Conservation (phyloP, 768 basidiomycete species). For the Lentinus tigrinus region DNA sequence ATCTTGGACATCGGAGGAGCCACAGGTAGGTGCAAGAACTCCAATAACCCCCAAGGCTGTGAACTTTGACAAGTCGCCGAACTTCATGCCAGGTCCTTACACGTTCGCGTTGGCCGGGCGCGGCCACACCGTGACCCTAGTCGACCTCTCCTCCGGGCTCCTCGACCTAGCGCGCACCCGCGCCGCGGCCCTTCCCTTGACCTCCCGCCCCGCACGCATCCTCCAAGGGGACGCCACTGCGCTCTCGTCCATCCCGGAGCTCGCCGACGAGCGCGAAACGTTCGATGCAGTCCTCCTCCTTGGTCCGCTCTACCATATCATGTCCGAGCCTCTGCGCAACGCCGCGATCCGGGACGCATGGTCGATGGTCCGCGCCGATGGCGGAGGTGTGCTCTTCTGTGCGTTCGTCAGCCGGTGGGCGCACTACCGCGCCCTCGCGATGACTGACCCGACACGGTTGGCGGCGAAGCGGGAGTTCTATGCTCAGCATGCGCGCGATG, state of each 20-base stretch:
- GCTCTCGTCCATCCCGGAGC: constrained; percentile 46
- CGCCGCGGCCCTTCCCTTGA: neutral
- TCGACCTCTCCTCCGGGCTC: constrained; percentile 17
- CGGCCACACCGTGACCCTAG: constrained; percentile 17
- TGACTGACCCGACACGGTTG: constrained; percentile 11
- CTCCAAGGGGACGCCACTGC: constrained; percentile 54
- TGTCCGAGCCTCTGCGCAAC: constrained; percentile 9
- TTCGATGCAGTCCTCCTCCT: constrained; percentile 24
- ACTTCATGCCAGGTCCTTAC: constrained; percentile 11
- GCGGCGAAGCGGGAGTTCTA: constrained; percentile 14
- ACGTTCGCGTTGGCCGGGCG: constrained; percentile 16
- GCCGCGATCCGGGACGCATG: constrained; percentile 13
- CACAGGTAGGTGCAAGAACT: constrained; percentile 13
- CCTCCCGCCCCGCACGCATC: constrained; percentile 5
- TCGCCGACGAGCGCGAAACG: constrained; percentile 30
- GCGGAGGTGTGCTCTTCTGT: constrained; percentile 13
- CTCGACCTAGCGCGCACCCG: constrained; percentile 8
- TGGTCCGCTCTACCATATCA: constrained; percentile 22
- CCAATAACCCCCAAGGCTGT: neutral
- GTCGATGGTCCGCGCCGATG: constrained; percentile 10
- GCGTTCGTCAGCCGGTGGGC: constrained; percentile 20
- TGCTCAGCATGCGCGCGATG: constrained; percentile 9
- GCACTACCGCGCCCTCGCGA: constrained; percentile 19
- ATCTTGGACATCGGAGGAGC: constrained; percentile 21
- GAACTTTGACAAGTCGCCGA: no score